These are phyloP conservation scores for Xerocomellus amylosporus DNA, from an alignment of 768 basidiomycete species.

Conservation along the genomic window DNA sequence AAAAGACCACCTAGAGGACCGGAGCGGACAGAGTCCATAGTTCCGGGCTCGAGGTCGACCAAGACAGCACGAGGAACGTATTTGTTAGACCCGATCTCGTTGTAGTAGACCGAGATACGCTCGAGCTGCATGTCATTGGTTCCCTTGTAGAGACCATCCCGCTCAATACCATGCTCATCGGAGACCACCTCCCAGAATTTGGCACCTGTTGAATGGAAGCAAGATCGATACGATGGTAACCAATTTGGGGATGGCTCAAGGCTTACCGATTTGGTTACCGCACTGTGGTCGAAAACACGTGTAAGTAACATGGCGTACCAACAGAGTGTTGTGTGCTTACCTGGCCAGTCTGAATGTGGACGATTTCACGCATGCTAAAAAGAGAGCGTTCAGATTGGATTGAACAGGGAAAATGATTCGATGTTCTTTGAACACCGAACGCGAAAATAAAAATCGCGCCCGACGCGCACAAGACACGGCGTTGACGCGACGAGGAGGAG, in stretches of 20 bases:
- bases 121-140: constrained; percentile 94
- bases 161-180: constrained; percentile 95
- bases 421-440: constrained; percentile 20
- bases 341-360: constrained; percentile 99
- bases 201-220: constrained; percentile 55
- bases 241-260: constrained; percentile 19
- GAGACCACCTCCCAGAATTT: constrained; percentile 98
- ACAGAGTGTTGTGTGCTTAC: constrained; percentile 40
- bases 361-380: constrained; percentile 96
- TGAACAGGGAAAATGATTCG: constrained; percentile 15
- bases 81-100: constrained; percentile 92
- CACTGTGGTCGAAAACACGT: constrained; percentile 52
- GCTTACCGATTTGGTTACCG: constrained; percentile 98
- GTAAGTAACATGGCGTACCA: constrained; percentile 23
- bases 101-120: constrained; percentile 97
- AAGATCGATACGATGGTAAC: constrained; percentile 18
- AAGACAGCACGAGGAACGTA: constrained; percentile 98
- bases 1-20: constrained; percentile 89
- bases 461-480: constrained; percentile 28
- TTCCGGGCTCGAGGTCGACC: constrained; percentile 96
- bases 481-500: constrained; percentile 13
- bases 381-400: constrained; percentile 26
- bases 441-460: constrained; percentile 21
- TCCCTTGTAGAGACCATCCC: constrained; percentile 92
- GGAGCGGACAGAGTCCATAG: constrained; percentile 89